phyloP scores from a whole-genome alignment of 2,329 filamentous ascomycete species.

The Raffaelea deltoideospora region DNA sequence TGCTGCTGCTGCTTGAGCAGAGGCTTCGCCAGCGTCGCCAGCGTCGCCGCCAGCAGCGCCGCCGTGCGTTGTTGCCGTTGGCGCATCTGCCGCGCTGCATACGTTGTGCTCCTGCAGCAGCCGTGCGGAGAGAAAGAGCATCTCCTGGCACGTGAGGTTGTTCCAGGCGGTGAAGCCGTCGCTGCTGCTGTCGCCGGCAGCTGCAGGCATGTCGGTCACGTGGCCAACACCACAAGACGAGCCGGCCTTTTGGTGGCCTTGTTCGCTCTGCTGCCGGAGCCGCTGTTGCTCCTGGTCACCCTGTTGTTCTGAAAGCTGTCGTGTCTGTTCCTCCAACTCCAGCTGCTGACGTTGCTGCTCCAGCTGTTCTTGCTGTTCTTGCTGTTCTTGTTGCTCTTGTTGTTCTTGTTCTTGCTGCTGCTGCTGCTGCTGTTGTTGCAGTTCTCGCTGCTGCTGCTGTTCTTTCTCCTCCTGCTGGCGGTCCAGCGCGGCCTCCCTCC shows the following conservation, averaged over 20 bases:
- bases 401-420: constrained; percentile 18
- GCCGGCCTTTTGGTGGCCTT: background rate
- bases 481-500: constrained; percentile 18
- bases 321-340: constrained; percentile 22
- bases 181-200: too few relatives aligned
- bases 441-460: background rate
- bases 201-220: too few relatives aligned
- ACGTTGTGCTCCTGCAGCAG: too few relatives aligned
- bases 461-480: background rate
- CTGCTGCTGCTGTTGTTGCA: constrained; percentile 1
- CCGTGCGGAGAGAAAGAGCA: too few relatives aligned
- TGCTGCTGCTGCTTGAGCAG: background rate
- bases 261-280: background rate
- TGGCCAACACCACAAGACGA: too few relatives aligned
- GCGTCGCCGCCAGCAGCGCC: too few relatives aligned
- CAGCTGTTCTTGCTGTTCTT: background rate
- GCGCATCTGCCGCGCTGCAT: too few relatives aligned
- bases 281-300: constrained; percentile 20
- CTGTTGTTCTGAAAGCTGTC: constrained; percentile 12
- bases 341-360: constrained; percentile 5
- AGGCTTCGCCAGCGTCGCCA: too few relatives aligned
- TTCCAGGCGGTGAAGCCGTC: too few relatives aligned
- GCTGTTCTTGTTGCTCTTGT: constrained; percentile 7
- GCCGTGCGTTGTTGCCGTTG: too few relatives aligned
- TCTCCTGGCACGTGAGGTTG: too few relatives aligned